Base-by-base conservation (phyloP, 1,284 basidiomycete genomes). In the Moesziomyces aphidis region DNA sequence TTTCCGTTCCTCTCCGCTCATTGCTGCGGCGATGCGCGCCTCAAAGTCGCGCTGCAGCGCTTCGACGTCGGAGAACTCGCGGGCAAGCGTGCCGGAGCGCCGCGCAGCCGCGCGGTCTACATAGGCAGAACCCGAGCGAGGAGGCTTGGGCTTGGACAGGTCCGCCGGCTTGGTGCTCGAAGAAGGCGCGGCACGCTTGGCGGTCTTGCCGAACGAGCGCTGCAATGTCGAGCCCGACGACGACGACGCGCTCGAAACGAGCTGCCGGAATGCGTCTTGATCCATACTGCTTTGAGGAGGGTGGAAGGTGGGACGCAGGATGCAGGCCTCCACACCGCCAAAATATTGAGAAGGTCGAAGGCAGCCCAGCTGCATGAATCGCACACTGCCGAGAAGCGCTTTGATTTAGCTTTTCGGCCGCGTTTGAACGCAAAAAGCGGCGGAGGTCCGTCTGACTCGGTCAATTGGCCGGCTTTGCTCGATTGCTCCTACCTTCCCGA, bases 21-120 rank as follows among this genome's bases (percentile, higher is more conserved):
- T 89, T 51, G 89, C 88, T 19, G 59, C 61, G 8, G 62, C 62
- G 11, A 71, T 54, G 44, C 89, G 88, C 65, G 88, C 88, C 84
- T 94, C 90, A 74, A 95, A 94, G 58, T 93, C 92, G 61, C 91
- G 90, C 1, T 93, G 86, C 3, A 95, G 86, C 19, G 91, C 89
- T 85, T 94, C 93, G 28, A 93, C 90, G 89, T 94, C 79, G 50
- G 34, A 45, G 48, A 63, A 76, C 22, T 79, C 77, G 48, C 66
- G 52, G 36, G 43, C 10, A 10, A 39, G 22, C 7, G 21, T 46
- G 11, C 66, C 69, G 4, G 59, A 49, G 0, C 75, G 57, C 34
- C 69, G 75, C 26, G 76, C 63, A 13, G 65, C 72, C 11, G 73
- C 74, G 7, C 75, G 68, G 39, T 79, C 74, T 53, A 68, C 43